Evolutionary conservation across 345 rosid species (phyloP).

Genomic region (Lenwebbia sp.): DNA sequence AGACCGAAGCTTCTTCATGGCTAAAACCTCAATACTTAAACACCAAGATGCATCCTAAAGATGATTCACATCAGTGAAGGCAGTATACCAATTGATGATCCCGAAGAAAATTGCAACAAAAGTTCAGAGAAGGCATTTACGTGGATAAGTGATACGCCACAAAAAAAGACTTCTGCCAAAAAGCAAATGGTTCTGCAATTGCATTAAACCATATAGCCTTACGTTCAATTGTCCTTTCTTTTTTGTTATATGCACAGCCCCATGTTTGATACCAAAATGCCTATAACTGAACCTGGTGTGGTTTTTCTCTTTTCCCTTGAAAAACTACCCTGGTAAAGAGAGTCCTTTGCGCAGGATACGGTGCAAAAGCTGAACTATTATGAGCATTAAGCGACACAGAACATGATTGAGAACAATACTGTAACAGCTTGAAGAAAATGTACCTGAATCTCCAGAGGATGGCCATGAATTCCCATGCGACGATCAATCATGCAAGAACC

Average conservation of each 20-base stretch:
- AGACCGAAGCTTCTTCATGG: background rate
- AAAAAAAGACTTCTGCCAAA: background rate
- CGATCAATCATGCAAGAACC: conserved; percentile 99
- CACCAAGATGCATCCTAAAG: background rate
- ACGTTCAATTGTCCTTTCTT: background rate
- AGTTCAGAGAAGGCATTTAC: background rate
- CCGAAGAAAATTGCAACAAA: background rate
- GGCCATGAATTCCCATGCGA: conserved; percentile 98
- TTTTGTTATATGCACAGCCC: background rate
- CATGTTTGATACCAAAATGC: background rate
- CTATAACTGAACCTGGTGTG: background rate
- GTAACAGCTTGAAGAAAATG: background rate
- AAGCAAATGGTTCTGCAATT: background rate
- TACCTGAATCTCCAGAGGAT: conserved; percentile 94
- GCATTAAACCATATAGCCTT: background rate
- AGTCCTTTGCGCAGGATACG: background rate
- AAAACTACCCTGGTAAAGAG: background rate
- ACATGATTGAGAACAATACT: background rate
- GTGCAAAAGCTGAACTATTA: background rate
- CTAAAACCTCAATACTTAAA: background rate
- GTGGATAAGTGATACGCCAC: background rate
- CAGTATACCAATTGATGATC: background rate
- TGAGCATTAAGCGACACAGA: background rate
- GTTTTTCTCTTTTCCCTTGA: background rate
- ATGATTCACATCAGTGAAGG: background rate